Conservation (phyloP, 2,329 filamentous ascomycete species). For the Phoma sp. region DNA sequence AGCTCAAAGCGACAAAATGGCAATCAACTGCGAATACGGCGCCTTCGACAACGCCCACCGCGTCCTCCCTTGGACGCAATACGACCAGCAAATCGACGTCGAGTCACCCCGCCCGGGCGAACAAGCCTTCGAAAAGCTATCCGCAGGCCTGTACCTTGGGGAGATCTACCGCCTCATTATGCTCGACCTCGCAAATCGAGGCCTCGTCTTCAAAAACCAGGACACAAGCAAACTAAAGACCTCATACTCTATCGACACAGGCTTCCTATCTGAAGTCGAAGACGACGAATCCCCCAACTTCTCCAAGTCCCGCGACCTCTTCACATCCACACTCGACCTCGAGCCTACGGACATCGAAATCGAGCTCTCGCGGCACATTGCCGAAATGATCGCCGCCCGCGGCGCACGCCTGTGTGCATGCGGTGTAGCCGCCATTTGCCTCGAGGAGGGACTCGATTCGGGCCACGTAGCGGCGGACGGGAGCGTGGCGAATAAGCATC, state of each 20-base stretch:
- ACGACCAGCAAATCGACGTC: conserved; percentile 54
- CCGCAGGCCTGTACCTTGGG: conserved; percentile 55
- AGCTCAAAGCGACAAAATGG: conserved; percentile 61
- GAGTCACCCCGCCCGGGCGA: conserved; percentile 55
- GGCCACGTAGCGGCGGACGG: conserved; percentile 52
- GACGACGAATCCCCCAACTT: conserved; percentile 55
- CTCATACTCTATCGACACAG: conserved; percentile 85
- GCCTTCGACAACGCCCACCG: conserved; percentile 95
- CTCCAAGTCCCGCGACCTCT: conserved; percentile 27
- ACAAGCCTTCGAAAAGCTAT: conserved; percentile 57
- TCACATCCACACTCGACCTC: conserved; percentile 33
- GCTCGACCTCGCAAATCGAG: conserved; percentile 68
- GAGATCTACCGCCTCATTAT: conserved; percentile 56
- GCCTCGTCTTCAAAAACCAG: conserved; percentile 79
- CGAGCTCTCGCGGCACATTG: conserved; percentile 35
- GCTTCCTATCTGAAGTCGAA: conserved; percentile 87
- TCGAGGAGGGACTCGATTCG: conserved; percentile 36
- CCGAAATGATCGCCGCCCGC: conserved; percentile 43
- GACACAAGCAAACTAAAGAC: conserved; percentile 78
- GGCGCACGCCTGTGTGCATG: conserved; percentile 49
- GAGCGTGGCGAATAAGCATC: conserved; percentile 52
- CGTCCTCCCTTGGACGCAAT: conserved; percentile 83
- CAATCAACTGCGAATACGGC: conserved; percentile 98
- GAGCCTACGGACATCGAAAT: conserved; percentile 33
- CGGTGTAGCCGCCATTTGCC: conserved; percentile 50